Evolutionary conservation across 345 rosid genomes (phyloP), one percentile per base, ranked within the genome.

Genomic region (Citrus cavaleriei): DNA sequence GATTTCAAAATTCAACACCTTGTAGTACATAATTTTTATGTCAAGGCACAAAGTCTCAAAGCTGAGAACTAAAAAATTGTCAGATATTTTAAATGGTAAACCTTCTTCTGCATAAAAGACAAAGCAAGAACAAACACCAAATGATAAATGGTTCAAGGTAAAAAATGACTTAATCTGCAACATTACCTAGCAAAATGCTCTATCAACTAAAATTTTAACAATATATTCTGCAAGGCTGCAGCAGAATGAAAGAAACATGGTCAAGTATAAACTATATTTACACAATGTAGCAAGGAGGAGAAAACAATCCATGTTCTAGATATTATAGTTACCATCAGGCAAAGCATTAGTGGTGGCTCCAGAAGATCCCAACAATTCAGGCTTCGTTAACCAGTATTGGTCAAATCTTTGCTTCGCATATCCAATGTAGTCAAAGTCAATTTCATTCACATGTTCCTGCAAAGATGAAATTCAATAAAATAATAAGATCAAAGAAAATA

Each of bases 371-470:
- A 88, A 65, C 30, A 89, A 80, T 14, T 14, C 78, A 38, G 80
- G 72, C 82, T 81, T 92, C 67, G 73, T 79, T 51, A 67, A 65
- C 95, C 93, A 88, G 38, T 90, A 92, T 77, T 77, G 90, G 66
- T 86, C 80, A 68, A 92, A 83, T 78, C 95, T 86, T 83, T 90
- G 92, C 84, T 81, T 84, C 25, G 93, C 95, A 81, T 92, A 92
- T 74, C 83, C 91, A 61, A 76, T 69, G 81, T 86, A 92, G 85
- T 92, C 89, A 68, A 92, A 92, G n/a, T 90, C 95, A 72, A 92
- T 85, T 58, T 83, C 86, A 74, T 89, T 92, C 62, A 87, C 91
- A 54, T 89, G 86, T 7, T 85, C 91, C 95, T 89, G 92, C 73
- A 69, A 84, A 58, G 7, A 70, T 46, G 71, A 49, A 57, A 63